Percentiles rank a stretch among this genome's conserved stretches.
Evolutionary conservation across 371 early-diverging fungal genomes (phyloP).

Genomic region (Phascolomyces articulosus): DNA sequence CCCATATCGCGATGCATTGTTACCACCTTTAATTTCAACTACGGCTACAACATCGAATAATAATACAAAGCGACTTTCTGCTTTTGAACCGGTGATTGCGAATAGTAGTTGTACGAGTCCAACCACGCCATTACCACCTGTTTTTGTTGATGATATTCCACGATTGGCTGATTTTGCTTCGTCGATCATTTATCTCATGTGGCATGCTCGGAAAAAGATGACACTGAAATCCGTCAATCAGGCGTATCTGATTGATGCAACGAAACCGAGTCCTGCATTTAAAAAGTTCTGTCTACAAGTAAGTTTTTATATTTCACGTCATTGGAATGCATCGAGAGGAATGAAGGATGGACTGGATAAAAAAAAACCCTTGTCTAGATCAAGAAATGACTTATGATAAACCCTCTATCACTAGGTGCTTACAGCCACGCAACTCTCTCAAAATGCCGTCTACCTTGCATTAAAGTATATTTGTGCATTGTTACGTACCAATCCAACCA

Average conservation of each 20-base stretch:
- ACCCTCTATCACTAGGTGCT: slow-evolving; percentile 31
- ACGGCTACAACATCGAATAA: not conserved
- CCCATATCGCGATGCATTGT: slow-evolving; percentile 3
- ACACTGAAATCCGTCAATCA: slow-evolving; percentile 9
- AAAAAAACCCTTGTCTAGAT: no score
- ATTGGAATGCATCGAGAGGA: not conserved
- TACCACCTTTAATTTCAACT: not conserved
- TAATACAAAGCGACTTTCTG: slow-evolving; percentile 8
- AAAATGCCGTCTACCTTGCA: slow-evolving; percentile 59
- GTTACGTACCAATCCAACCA: slow-evolving; percentile 57
- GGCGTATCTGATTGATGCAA: slow-evolving; percentile 27
- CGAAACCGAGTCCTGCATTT: slow-evolving; percentile 61
- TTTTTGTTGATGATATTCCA: slow-evolving; percentile 14
- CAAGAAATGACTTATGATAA: no score
- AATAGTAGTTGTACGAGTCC: not conserved
- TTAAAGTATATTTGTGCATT: slow-evolving; percentile 64
- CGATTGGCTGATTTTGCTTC: slow-evolving; percentile 64
- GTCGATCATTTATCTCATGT: slow-evolving; percentile 65
- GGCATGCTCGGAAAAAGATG: slow-evolving; percentile 56
- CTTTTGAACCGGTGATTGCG: slow-evolving; percentile 15
- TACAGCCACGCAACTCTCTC: slow-evolving; percentile 59
- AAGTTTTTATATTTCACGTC: not conserved
- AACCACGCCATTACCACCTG: slow-evolving; percentile 8
- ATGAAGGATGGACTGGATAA: no score
- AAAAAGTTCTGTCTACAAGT: slow-evolving; percentile 65